phyloP scores from a whole-genome alignment of 768 basidiomycete species.

The Phlegmacium glaucopus region DNA sequence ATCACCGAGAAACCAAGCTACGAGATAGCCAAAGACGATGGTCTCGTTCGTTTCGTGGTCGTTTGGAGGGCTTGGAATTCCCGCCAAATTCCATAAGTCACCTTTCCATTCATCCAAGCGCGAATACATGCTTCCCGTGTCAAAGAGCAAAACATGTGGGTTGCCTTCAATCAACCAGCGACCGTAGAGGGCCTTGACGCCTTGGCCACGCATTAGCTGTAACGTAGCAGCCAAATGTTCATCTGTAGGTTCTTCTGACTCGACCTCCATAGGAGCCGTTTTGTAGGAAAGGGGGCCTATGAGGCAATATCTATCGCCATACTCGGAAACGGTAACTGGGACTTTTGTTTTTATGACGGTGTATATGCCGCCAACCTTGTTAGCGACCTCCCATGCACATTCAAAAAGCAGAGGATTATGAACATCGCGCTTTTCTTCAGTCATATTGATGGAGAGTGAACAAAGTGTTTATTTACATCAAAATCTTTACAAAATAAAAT shows the following conservation, averaged over 20 bases:
- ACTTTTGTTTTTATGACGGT: constrained; percentile 99
- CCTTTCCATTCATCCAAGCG: constrained; percentile 98
- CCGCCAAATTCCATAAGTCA: constrained; percentile 97
- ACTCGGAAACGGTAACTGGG: constrained; percentile 95
- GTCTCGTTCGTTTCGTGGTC: constrained; percentile 99
- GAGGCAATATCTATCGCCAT: constrained; percentile 91
- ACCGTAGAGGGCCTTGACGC: constrained; percentile 93
- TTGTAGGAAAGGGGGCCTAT: constrained; percentile 99
- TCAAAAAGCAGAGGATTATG: constrained; percentile 85
- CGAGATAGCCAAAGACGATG: constrained; percentile 95
- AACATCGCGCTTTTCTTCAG: constrained; percentile 62
- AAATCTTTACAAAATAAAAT: neutral
- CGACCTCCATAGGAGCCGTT: constrained; percentile 98
- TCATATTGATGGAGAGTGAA: constrained; percentile 18
- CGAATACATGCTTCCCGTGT: constrained; percentile 84
- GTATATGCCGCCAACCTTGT: constrained; percentile 99
- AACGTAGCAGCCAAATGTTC: constrained; percentile 73
- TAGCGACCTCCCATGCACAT: constrained; percentile 97
- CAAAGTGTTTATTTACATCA: constrained; percentile 1
- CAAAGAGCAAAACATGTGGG: constrained; percentile 92
- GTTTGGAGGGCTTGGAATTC: constrained; percentile 94
- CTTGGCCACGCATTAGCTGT: constrained; percentile 80
- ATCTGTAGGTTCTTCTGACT: constrained; percentile 85
- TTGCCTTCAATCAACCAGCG: constrained; percentile 98
- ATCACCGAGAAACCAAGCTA: constrained; percentile 99